phyloP scores from a whole-genome alignment of 345 rosid species.

The Eucalyptus viminalis region DNA sequence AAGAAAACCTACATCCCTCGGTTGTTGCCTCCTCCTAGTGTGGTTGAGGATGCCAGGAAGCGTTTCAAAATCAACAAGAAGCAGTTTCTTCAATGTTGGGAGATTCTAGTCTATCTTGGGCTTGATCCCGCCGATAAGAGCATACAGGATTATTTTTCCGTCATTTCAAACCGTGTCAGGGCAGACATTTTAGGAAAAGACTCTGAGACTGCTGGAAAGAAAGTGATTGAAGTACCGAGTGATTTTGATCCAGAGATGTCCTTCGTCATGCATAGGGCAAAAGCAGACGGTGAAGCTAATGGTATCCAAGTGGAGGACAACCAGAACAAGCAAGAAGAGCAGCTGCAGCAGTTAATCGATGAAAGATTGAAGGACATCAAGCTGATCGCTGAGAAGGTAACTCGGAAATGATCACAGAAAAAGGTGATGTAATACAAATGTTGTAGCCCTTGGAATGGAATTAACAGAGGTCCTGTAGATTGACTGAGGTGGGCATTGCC shows the following conservation, averaged over 20 bases:
- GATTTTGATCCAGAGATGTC: constrained; percentile 44
- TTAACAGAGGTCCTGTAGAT: neutral
- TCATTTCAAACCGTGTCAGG: constrained; percentile 58
- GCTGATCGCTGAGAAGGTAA: constrained; percentile 56
- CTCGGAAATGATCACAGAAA: neutral
- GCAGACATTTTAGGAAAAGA: constrained; percentile 71
- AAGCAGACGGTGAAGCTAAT: constrained; percentile 11
- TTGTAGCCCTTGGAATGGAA: neutral
- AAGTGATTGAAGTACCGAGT: constrained; percentile 53
- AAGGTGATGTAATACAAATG: neutral
- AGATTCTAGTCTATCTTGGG: constrained; percentile 63
- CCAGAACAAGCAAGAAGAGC: constrained; percentile 54
- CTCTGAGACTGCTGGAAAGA: constrained; percentile 50
- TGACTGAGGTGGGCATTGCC: neutral
- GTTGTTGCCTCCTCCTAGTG: constrained; percentile 45
- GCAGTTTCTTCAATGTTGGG: constrained; percentile 94
- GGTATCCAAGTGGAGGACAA: constrained; percentile 35
- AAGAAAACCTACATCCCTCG: constrained; percentile 38
- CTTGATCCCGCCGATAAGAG: constrained; percentile 42
- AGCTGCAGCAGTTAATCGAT: constrained; percentile 69
- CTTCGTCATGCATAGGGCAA: constrained; percentile 60
- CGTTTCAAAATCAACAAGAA: constrained; percentile 78
- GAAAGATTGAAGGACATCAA: constrained; percentile 67
- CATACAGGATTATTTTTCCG: constrained; percentile 47
- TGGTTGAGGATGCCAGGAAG: constrained; percentile 51